Evolutionary conservation across 345 rosid genomes (phyloP), one percentile per base, ranked within the genome.

Genomic region (Boechera retrofracta): DNA sequence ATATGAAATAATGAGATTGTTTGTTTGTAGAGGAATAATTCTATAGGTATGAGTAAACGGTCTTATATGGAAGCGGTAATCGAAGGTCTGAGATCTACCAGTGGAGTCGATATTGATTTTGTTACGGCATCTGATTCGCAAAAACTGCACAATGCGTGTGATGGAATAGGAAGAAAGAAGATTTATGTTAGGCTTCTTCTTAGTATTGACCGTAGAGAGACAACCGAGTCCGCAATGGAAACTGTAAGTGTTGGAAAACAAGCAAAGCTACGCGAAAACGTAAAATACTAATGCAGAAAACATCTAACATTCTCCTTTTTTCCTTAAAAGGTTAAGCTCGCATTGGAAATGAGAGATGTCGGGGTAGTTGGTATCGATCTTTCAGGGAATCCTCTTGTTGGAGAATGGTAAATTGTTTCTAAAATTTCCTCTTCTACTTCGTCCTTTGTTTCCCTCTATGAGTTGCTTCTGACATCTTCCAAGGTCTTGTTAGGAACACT

Each of bases 301-400:
- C 26, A 16, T 6, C 2, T 9, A 10, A 2, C 69, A 7, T 59
- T 70, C n/a, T 58, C 1, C 38, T 29, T 54, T 68, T 33, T 18
- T 38, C 6, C 49, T 29, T 33, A 73, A 12, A 57, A 93, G 99
- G 96, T 95, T 72, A 87, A 91, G 81, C 94, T 95, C 60, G 99
- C 98, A 2, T 68, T 89, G 81, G 96, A 88, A 75, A 85, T 95
- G 98, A 84, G 83, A 76, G 82, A 89, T 75, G 73, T 75, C 0
- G 99, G 97, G 32, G 93, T 91, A 15, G 88, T 88, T 63, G 99
- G 97, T 55, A 91, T 92, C 35, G 99, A 95, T 85, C 98, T 95
- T 73, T 95, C 98, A 15, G 99, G 99, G 79, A 91, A 95, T 77
- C 99, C 99, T n/a, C 54, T 74, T 39, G 80, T 89, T 74, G 99